A percentile compares a stretch with the other conserved stretches of the same genome.
phyloP scores from a whole-genome alignment of 2,329 filamentous ascomycete genomes.

The Penicillium hordei region DNA sequence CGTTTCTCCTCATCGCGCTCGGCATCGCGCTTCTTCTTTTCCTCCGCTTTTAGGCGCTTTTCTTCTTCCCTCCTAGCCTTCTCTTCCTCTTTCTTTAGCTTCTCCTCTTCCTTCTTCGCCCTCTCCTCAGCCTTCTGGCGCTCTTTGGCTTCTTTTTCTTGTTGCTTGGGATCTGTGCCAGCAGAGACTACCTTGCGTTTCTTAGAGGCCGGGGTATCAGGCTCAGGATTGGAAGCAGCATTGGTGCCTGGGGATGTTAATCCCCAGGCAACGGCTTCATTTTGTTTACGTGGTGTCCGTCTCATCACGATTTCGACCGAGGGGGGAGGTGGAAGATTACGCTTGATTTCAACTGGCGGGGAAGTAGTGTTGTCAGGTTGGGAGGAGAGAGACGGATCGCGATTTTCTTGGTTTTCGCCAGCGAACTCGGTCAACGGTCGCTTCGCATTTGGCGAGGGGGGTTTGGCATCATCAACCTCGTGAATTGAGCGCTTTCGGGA shows the following conservation, averaged over 20 bases:
- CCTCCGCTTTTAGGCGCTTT: constrained; percentile 24
- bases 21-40: constrained; percentile 28
- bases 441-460: constrained; percentile 15
- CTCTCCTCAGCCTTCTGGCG: constrained; percentile 32
- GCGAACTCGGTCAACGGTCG: constrained; percentile 11
- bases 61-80: constrained; percentile 36
- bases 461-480: constrained; percentile 24
- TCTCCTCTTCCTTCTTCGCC: constrained; percentile 27
- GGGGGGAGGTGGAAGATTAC: not conserved
- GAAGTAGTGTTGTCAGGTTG: not conserved
- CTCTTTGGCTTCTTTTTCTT: constrained; percentile 38
- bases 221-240: constrained; percentile 10
- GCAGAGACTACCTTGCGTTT: constrained; percentile 30
- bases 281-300: not conserved
- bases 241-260: not conserved
- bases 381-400: constrained; percentile 9
- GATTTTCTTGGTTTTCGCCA: constrained; percentile 27
- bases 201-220: constrained; percentile 21
- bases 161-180: constrained; percentile 36
- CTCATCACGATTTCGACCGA: constrained; percentile 9
- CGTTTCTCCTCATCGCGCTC: constrained; percentile 35
- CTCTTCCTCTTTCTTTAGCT: constrained; percentile 31
- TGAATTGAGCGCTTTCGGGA: constrained; percentile 34
- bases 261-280: not conserved
- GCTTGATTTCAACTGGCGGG: not conserved